These are phyloP conservation scores for Chytriomyces sp. DNA, from an alignment of 192 early-diverging fungal species.

Conservation along the genomic window DNA sequence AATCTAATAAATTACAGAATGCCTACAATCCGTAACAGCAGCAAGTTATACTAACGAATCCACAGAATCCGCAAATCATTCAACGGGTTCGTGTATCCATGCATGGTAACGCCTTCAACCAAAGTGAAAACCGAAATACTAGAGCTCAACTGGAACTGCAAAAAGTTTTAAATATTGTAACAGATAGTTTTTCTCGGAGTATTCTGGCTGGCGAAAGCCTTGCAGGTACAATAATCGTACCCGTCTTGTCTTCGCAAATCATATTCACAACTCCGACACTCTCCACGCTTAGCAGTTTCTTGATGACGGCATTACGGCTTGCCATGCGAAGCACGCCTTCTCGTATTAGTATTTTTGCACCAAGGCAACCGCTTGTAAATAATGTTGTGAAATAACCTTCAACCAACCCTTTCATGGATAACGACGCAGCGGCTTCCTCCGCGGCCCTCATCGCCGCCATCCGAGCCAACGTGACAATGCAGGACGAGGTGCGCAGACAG, in stretches of 20 bases:
- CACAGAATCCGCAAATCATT: conserved; percentile 99
- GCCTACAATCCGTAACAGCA: neutral
- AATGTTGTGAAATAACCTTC: no score
- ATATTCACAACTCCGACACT: conserved; percentile 92
- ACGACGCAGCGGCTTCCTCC: no score
- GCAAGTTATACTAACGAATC: conserved; percentile 78
- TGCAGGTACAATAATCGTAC: no score
- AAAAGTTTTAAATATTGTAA: conserved; percentile 96
- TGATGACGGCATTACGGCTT: conserved; percentile 86
- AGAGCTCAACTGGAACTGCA: conserved; percentile 94
- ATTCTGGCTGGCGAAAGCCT: no score
- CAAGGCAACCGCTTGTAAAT: no score
- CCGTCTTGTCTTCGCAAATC: conserved; percentile 96
- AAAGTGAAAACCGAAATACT: conserved; percentile 87
- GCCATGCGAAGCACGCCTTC: conserved; percentile 95
- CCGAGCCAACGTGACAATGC: neutral
- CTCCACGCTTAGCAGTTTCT: conserved; percentile 94
- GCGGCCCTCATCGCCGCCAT: no score
- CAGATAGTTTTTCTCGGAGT: conserved; percentile 98
- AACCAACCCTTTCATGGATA: no score
- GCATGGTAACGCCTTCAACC: conserved; percentile 82
- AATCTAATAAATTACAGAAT: conserved; percentile 45
- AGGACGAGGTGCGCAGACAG: neutral
- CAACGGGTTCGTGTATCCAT: conserved; percentile 86
- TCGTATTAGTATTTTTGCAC: no score